Evolutionary conservation across 768 basidiomycete species (phyloP).

Genomic region (Sporobolomyces pararoseus): DNA sequence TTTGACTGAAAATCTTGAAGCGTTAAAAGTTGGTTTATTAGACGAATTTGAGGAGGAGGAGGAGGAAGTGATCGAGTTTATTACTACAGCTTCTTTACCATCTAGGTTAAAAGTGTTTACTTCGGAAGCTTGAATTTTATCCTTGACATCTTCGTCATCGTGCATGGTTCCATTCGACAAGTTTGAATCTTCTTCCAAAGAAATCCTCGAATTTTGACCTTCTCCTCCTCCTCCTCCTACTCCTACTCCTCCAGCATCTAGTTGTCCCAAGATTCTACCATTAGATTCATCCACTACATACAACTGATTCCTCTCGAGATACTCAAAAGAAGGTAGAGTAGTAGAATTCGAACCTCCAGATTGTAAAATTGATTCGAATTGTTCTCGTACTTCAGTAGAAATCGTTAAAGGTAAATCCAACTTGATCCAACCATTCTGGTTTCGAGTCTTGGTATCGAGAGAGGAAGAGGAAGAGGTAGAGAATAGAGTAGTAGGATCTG

Average conservation of each 20-base stretch:
- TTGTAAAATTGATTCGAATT: slow-evolving; percentile 22
- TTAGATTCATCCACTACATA: slow-evolving; percentile 31
- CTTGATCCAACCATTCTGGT: slow-evolving; percentile 12
- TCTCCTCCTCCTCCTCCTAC: not conserved
- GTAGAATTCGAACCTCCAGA: not conserved
- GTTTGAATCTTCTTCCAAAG: slow-evolving; percentile 17
- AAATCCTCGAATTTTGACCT: no score
- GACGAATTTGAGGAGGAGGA: no score
- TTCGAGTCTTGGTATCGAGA: not conserved
- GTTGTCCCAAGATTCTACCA: slow-evolving; percentile 22
- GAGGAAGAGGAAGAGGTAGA: no score
- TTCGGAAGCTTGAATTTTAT: no score
- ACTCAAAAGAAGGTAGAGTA: not conserved
- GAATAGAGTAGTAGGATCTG: not conserved
- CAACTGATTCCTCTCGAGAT: slow-evolving; percentile 15
- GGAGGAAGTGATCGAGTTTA: slow-evolving; percentile 9
- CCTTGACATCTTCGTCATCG: not conserved
- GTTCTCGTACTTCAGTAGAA: slow-evolving; percentile 9
- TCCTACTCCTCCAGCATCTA: not conserved
- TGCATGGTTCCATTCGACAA: not conserved
- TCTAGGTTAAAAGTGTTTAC: slow-evolving; percentile 17
- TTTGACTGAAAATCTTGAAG: slow-evolving; percentile 4
- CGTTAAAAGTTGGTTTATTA: not conserved
- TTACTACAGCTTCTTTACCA: slow-evolving; percentile 34
- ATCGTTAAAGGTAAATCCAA: not conserved